A percentile compares a stretch with the other conserved stretches of the same genome.
Conservation (phyloP, 805 yeast species). For the Cyberlindnera samutprakarnensis region DNA sequence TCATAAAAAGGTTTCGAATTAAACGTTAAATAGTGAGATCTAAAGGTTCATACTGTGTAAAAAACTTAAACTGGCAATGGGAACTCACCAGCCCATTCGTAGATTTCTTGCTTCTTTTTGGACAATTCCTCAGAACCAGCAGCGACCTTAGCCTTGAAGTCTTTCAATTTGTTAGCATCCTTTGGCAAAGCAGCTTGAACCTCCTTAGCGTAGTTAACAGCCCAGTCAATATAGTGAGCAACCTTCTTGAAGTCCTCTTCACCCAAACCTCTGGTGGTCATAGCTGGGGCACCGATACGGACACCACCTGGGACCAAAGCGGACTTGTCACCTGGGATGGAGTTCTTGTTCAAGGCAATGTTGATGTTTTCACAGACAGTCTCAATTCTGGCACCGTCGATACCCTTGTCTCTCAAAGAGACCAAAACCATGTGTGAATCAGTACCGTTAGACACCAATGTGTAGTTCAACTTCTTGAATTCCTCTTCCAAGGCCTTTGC, state of each 20-base stretch:
- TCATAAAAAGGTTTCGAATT: too few species aligned
- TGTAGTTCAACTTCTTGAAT: conserved; percentile 66
- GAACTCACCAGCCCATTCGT: conserved; percentile 86
- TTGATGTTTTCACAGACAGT: conserved; percentile 89
- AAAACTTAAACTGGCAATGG: conserved; percentile 50
- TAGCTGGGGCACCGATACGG: conserved; percentile 97
- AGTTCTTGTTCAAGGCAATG: conserved; percentile 95
- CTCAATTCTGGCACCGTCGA: conserved; percentile 97
- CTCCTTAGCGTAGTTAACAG: conserved; percentile 67
- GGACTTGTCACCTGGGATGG: conserved; percentile 96
- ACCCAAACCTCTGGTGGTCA: conserved; percentile 95
- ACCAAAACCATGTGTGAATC: conserved; percentile 96
- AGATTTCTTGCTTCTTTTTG: conserved; percentile 67
- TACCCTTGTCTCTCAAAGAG: conserved; percentile 78
- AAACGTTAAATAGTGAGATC: too few species aligned
- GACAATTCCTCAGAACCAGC: conserved; percentile 64
- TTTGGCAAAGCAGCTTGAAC: conserved; percentile 76
- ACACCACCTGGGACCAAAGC: conserved; percentile 97
- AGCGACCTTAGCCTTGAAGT: conserved; percentile 79
- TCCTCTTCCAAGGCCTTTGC: conserved; percentile 77
- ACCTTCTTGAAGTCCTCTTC: conserved; percentile 79
- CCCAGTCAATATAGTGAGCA: conserved; percentile 72
- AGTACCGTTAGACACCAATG: conserved; percentile 89
- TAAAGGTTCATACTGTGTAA: too few species aligned
- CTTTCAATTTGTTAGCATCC: conserved; percentile 93